A percentile compares a stretch with the other conserved stretches of the same genome.
Evolutionary conservation across 2,329 filamentous ascomycete genomes (phyloP).

Genomic region (Colletotrichum tofieldiae): DNA sequence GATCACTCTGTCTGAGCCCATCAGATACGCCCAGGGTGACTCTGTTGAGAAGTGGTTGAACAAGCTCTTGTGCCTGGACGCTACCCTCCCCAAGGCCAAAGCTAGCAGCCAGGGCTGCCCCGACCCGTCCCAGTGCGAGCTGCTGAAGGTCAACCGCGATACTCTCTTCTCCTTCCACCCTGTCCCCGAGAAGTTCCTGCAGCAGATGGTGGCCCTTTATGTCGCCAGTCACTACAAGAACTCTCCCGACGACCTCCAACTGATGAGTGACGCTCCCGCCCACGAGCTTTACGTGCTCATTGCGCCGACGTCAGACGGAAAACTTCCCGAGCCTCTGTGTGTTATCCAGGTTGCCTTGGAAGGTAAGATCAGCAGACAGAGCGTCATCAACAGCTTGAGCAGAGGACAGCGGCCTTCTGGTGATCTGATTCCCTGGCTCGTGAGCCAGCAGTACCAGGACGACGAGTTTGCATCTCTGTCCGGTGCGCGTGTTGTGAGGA

Average conservation of each 20-base stretch:
- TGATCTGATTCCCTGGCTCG: conserved; percentile 96
- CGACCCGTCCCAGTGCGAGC: conserved; percentile 91
- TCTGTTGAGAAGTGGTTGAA: conserved; percentile 97
- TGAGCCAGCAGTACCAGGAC: conserved; percentile 98
- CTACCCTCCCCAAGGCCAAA: conserved; percentile 86
- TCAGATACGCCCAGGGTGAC: conserved; percentile 93
- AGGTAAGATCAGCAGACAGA: conserved; percentile 94
- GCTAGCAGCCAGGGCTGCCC: conserved; percentile 84
- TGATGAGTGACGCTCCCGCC: conserved; percentile 97
- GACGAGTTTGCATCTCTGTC: conserved; percentile 95
- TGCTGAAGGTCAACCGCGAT: conserved; percentile 95
- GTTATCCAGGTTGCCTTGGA: conserved; percentile 96
- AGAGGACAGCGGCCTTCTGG: conserved; percentile 91
- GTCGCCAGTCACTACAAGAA: conserved; percentile 99
- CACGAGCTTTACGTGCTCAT: conserved; percentile 97
- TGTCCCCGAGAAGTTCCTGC: conserved; percentile 95
- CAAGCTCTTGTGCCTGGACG: conserved; percentile 92
- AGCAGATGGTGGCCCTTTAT: conserved; percentile 98
- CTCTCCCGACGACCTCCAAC: conserved; percentile 95
- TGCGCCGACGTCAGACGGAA: conserved; percentile 84
- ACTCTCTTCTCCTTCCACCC: conserved; percentile 98
- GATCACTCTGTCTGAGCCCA: conserved; percentile 93
- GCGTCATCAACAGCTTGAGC: conserved; percentile 90
- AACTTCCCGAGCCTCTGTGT: conserved; percentile 92
- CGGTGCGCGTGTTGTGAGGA: conserved; percentile 91